These are phyloP conservation scores for Skeletonema menzelii DNA, from an alignment of 108 stramenopile genomes.

Conservation along the genomic window DNA sequence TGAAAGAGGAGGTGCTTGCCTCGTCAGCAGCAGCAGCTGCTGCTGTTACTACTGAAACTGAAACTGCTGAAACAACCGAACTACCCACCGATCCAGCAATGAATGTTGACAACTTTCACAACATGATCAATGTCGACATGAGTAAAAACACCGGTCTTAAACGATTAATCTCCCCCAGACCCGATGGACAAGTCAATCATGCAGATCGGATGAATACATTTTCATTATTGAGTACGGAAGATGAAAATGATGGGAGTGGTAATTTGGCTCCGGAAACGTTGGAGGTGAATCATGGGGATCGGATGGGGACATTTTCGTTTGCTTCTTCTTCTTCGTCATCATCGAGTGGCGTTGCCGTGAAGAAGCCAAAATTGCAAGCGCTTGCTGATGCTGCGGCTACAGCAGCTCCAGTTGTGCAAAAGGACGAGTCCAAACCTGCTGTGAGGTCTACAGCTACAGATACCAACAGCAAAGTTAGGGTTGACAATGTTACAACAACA, in stretches of 20 bases:
- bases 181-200: conserved; percentile 10
- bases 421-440: background rate
- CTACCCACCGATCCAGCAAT: background rate
- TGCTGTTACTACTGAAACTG: background rate
- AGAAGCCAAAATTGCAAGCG: background rate
- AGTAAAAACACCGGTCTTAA: background rate
- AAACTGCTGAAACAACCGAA: background rate
- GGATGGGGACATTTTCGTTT: conserved; percentile 22
- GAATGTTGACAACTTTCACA: conserved; percentile 13
- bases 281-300: conserved; percentile 11
- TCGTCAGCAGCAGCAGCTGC: background rate
- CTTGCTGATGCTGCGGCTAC: conserved; percentile 2
- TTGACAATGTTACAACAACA: too few relatives aligned
- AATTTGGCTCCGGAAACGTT: background rate
- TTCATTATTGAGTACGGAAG: conserved; percentile 9
- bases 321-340: conserved; percentile 4
- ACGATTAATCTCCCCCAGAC: background rate
- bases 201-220: conserved; percentile 9
- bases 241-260: conserved; percentile 1
- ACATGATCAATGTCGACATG: conserved; percentile 7
- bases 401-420: background rate
- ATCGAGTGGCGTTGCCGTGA: background rate
- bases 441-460: too few relatives aligned
- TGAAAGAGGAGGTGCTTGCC: background rate
- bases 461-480: too few relatives aligned